Evolutionary conservation across 2,329 filamentous ascomycete species (phyloP).

Genomic region (Talaromyces albobiverticillius): DNA sequence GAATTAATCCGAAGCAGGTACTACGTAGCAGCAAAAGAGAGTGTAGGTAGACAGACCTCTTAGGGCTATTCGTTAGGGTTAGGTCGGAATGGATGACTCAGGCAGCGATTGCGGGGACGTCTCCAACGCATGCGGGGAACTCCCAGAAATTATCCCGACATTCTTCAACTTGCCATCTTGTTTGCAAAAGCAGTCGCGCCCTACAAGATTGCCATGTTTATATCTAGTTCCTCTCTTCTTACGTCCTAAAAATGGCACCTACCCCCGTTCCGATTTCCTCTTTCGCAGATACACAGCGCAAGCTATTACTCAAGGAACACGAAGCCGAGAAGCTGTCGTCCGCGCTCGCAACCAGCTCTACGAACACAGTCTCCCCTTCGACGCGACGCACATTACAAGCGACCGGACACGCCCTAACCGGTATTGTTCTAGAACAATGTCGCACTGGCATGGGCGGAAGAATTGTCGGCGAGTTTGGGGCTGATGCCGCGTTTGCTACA

Average conservation of each 20-base stretch:
- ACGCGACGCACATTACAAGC: conserved; percentile 44
- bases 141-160: too few species aligned
- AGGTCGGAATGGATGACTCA: conserved; percentile 3
- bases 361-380: conserved; percentile 39
- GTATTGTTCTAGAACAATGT: conserved; percentile 66
- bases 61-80: too few species aligned
- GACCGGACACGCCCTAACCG: conserved; percentile 39
- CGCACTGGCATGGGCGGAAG: conserved; percentile 91
- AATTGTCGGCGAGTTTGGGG: conserved; percentile 74
- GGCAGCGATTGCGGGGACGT: conserved; percentile 9
- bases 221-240: too few species aligned
- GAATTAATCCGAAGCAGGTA: too few species aligned
- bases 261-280: conserved; percentile 33
- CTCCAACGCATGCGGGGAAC: conserved; percentile 13
- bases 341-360: conserved; percentile 38
- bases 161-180: too few species aligned
- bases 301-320: conserved; percentile 43
- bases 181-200: too few species aligned
- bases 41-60: too few species aligned
- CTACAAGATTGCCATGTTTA: too few species aligned
- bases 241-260: conserved; percentile 3
- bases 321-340: conserved; percentile 44
- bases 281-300: conserved; percentile 43
- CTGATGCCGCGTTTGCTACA: conserved; percentile 65
- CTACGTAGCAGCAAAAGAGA: too few species aligned